A percentile compares a stretch with the other conserved stretches of the same genome.
phyloP scores from a whole-genome alignment of 257 asterid species.

The Schizonepeta tenuifolia region DNA sequence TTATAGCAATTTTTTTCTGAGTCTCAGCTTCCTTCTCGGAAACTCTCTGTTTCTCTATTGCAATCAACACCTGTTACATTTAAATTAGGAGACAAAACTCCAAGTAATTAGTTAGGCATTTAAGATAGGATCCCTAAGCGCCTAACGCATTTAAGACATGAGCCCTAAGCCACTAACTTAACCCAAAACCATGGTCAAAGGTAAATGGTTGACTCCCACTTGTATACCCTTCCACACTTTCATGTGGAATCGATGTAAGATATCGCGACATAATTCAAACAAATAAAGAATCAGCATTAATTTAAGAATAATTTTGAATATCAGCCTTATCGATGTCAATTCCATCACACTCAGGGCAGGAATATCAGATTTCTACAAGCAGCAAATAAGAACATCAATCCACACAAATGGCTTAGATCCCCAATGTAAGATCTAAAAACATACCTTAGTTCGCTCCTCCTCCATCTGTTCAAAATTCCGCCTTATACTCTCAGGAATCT shows the following conservation, averaged over 20 bases:
- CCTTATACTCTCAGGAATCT: constrained; percentile 85
- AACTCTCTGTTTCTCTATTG: constrained; percentile 89
- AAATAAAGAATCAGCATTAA: constrained; percentile 20
- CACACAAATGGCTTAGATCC: constrained; percentile 12
- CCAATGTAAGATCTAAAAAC: constrained; percentile 26
- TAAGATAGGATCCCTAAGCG: too few relatives aligned
- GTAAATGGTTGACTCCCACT: too few relatives aligned
- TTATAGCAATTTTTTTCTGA: constrained; percentile 83
- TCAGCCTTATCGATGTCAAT: constrained; percentile 5
- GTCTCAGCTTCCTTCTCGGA: constrained; percentile 99
- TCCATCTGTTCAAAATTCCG: constrained; percentile 93
- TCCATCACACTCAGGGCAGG: constrained; percentile 11
- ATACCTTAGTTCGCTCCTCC: constrained; percentile 98
- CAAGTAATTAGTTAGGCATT: too few relatives aligned
- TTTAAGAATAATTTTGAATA: background rate
- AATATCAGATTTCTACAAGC: constrained; percentile 8
- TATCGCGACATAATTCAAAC: too few relatives aligned
- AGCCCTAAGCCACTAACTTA: too few relatives aligned
- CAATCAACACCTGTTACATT: constrained; percentile 76
- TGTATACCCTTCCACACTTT: too few relatives aligned
- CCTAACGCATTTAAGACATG: too few relatives aligned
- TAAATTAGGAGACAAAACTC: constrained; percentile 19
- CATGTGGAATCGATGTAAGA: too few relatives aligned
- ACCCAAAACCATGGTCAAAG: too few relatives aligned
- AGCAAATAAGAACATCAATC: constrained; percentile 19